These are phyloP conservation scores for Metarhizium sp. DNA, from an alignment of 2,329 filamentous ascomycete species.

Conservation along the genomic window DNA sequence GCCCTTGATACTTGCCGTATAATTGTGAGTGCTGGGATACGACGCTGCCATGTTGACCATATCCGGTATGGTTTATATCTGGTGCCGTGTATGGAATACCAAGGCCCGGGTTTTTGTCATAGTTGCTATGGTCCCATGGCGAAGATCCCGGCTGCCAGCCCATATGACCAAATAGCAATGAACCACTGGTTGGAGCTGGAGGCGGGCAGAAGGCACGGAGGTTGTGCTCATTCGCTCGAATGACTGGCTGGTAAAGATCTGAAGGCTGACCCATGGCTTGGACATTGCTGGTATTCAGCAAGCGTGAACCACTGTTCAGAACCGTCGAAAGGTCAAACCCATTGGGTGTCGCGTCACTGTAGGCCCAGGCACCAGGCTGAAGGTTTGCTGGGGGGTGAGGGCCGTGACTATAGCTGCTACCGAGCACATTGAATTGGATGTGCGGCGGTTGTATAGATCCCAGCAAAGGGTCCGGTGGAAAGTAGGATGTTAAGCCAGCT, in stretches of 20 bases:
- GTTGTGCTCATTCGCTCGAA: conserved; percentile 27
- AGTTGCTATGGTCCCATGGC: conserved; percentile 6
- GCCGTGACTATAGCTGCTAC: not conserved
- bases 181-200: conserved; percentile 20
- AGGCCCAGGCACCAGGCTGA: not conserved
- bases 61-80: not conserved
- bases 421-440: conserved; percentile 3
- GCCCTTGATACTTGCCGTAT: not conserved
- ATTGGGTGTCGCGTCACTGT: not conserved
- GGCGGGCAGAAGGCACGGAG: conserved; percentile 28
- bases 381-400: not conserved
- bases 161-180: conserved; percentile 20
- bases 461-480: conserved; percentile 2
- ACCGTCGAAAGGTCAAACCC: not conserved
- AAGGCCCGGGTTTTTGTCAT: not conserved
- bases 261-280: conserved; percentile 9
- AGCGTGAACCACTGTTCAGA: not conserved
- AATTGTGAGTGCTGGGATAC: not conserved
- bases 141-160: conserved; percentile 10
- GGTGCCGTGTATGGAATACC: not conserved
- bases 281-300: not conserved
- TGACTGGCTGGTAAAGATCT: conserved; percentile 19
- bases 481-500: conserved; percentile 12
- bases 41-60: not conserved
- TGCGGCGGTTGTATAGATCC: conserved; percentile 7